Evolutionary conservation across 139 green algal species (phyloP).

Genomic region (Chlorella sp.): DNA sequence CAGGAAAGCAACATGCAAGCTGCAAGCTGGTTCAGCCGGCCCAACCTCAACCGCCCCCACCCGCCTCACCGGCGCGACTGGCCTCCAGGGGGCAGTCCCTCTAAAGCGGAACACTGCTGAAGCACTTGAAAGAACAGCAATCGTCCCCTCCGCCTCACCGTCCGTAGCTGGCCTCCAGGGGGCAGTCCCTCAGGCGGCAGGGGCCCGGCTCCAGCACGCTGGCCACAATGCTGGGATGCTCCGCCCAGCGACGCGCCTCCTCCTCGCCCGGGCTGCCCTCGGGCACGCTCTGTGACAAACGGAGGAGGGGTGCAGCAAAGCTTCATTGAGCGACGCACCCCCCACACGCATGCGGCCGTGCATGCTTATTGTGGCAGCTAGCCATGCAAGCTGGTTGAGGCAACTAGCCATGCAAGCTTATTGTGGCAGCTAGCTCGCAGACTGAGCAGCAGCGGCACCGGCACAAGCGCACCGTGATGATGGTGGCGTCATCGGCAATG

Average conservation of each 20-base stretch:
- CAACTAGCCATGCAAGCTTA: too few relatives aligned
- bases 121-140: too few relatives aligned
- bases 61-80: too few relatives aligned
- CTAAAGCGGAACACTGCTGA: neutral
- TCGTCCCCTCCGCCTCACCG: neutral
- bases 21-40: neutral
- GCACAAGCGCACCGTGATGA: neutral
- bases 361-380: too few relatives aligned
- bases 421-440: too few relatives aligned
- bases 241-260: slow-evolving; percentile 33
- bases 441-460: too few relatives aligned
- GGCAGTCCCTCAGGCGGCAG: slow-evolving; percentile 1
- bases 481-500: slow-evolving; percentile 35
- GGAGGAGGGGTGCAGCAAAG: too few relatives aligned
- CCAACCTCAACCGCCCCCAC: neutral
- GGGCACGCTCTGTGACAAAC: too few relatives aligned
- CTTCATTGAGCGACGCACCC: too few relatives aligned
- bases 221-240: slow-evolving; percentile 23
- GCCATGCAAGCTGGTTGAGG: too few relatives aligned
- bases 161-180: slow-evolving; percentile 11
- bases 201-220: slow-evolving; percentile 27
- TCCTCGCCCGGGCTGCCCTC: neutral
- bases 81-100: neutral
- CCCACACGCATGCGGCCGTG: too few relatives aligned
- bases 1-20: neutral